Percentiles rank a stretch among this genome's conserved stretches.
These are phyloP conservation scores for Pleurotus pulmonarius DNA, from an alignment of 768 basidiomycete species.

Conservation along the genomic window DNA sequence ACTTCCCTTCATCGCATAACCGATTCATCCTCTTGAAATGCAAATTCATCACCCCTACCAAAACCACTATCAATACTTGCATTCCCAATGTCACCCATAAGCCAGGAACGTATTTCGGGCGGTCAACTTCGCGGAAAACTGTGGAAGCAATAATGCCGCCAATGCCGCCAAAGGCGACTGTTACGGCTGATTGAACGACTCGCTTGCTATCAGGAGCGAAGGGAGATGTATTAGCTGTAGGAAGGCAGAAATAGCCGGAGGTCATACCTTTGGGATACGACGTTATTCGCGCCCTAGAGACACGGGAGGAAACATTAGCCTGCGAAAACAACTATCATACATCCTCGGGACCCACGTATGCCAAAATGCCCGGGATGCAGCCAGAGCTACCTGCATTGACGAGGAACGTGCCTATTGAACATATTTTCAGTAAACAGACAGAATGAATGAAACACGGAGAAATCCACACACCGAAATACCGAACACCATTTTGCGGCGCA, in stretches of 20 bases:
- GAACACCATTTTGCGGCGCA: constrained; percentile 27
- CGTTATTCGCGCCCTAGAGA: constrained; percentile 34
- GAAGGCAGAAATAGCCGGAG: not conserved
- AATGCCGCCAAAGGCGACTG: constrained; percentile 36
- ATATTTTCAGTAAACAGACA: not conserved
- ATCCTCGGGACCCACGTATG: constrained; percentile 27
- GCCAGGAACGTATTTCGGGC: constrained; percentile 42
- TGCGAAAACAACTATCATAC: not conserved
- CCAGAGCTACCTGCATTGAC: constrained; percentile 40
- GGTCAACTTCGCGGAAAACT: constrained; percentile 36
- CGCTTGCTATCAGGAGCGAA: not conserved
- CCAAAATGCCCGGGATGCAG: constrained; percentile 39
- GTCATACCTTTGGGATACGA: constrained; percentile 42
- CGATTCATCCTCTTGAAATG: constrained; percentile 35
- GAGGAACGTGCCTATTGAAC: constrained; percentile 35
- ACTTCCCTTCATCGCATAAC: constrained; percentile 28
- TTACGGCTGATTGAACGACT: constrained; percentile 32
- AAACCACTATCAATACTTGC: constrained; percentile 32
- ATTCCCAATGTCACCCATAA: constrained; percentile 36
- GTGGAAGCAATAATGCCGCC: constrained; percentile 42
- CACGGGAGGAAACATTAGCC: not conserved
- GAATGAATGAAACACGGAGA: not conserved
- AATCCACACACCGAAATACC: constrained; percentile 36
- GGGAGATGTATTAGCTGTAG: too few relatives aligned
- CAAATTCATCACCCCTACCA: constrained; percentile 27